Base-by-base conservation (phyloP, 2,329 filamentous ascomycete species). In the Alternaria triticimaculans region DNA sequence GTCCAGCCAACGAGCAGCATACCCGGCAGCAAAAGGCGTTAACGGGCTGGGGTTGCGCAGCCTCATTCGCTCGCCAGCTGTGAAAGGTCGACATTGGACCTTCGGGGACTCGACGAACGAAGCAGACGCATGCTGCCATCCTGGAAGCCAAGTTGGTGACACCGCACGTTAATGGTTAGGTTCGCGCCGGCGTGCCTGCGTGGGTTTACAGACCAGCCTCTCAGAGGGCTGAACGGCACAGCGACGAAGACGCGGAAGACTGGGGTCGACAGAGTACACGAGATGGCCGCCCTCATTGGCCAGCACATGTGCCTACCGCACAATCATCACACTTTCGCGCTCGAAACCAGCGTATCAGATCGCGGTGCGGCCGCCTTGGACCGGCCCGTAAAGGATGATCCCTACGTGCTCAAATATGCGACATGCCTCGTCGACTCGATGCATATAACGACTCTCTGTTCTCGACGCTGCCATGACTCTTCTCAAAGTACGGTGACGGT, bases 151-250 rank as follows among this genome's bases (percentile, higher is more conserved):
- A 76, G 73, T 53, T 57, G 71, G 74, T 76, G 65, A 70, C 69
- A 76, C 69, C 64, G 65, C 58, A 67, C 65, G 62, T 74, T 66
- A 74, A 73, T 77, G 74, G 76, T 67, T 58, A 70, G 70, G 68
- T 76, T 76, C 68, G 72, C 76, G 75, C 73, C 72, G 68, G 69
- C 72, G 76, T 76, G 76, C 76, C 75, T 79, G 75, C 75, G 77
- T 78, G 67, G 66, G 55, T 63, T 60, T 60, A 58, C 58, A 65
- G 58, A 63, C 61, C 63, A 72, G 74, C 74, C 73, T 76, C 71
- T 76, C 65, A 73, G 61, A 67, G 62, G 60, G 50, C 67, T 53
- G 41, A 45, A 67, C 33, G 33, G 60, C 69, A 65, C 71, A 72
- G 71, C 68, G 51, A 70, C 70, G 65, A 70, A 44, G 69, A 66